Percentiles rank a stretch among this genome's conserved stretches.
phyloP scores from a whole-genome alignment of 2,329 filamentous ascomycete species.

The Hymenoscyphus fraxineus region DNA sequence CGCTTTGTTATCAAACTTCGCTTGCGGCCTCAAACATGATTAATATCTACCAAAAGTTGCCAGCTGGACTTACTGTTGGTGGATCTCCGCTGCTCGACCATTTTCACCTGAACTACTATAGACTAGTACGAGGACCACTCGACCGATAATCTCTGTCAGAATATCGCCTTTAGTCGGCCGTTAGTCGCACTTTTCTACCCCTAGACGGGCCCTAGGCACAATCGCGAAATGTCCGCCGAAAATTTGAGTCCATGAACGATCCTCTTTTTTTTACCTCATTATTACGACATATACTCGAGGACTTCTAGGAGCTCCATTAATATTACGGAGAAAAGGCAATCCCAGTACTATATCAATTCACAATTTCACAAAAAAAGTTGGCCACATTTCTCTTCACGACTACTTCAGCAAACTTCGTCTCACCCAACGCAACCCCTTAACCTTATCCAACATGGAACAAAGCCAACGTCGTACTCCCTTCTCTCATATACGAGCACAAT shows the following conservation, averaged over 20 bases:
- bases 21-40: background rate
- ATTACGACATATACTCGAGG: background rate
- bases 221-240: background rate
- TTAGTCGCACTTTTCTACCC: background rate
- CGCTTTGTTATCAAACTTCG: background rate
- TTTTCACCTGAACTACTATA: background rate
- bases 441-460: conserved; percentile 9
- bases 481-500: conserved; percentile 5
- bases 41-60: background rate
- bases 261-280: background rate
- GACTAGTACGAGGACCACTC: background rate
- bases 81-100: background rate
- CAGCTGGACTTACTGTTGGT: background rate
- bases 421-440: background rate
- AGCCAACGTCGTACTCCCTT: background rate
- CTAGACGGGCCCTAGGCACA: background rate
- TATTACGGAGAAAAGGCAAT: background rate
- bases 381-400: background rate
- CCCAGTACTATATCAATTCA: background rate
- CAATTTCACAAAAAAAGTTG: too few relatives aligned
- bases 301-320: background rate
- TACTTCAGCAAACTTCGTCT: background rate
- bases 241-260: background rate
- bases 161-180: background rate
- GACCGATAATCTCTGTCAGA: background rate